phyloP scores from a whole-genome alignment of 768 basidiomycete species.

The Kwoniella heveanensis region DNA sequence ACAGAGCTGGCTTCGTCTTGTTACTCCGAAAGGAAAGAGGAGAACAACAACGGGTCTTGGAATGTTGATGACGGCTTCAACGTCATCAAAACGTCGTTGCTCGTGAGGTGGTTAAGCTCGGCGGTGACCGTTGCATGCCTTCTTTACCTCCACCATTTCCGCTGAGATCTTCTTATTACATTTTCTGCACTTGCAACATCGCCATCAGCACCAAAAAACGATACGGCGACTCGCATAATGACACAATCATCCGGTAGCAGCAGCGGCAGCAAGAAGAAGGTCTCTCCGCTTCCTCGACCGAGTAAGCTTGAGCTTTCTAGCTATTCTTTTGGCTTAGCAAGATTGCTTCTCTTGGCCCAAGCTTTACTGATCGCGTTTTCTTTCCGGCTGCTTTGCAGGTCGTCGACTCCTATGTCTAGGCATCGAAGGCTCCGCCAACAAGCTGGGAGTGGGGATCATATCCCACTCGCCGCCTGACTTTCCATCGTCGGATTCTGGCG shows the following conservation, averaged over 20 bases:
- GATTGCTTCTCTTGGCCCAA: no score
- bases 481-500: no score
- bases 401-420: conserved; percentile 73
- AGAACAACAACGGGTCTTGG: no score
- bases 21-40: no score
- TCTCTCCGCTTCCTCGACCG: conserved; percentile 40
- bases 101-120: background rate
- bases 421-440: conserved; percentile 97
- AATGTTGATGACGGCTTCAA: background rate
- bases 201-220: no score
- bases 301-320: no score
- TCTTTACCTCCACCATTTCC: background rate
- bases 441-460: conserved; percentile 91
- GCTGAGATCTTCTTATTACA: background rate
- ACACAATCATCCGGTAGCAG: conserved; percentile 28
- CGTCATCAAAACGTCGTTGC: conserved; percentile 1
- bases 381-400: conserved; percentile 30
- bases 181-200: background rate
- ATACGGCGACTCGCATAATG: conserved; percentile 17
- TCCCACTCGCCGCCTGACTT: conserved; percentile 64
- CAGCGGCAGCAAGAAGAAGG: conserved; percentile 36
- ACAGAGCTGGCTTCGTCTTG: no score
- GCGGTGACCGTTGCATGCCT: background rate
- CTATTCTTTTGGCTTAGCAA: no score
- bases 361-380: background rate